These are phyloP conservation scores for Pilasporangium apinafurcum DNA, from an alignment of 352 stramenopile species.

Conservation along the genomic window DNA sequence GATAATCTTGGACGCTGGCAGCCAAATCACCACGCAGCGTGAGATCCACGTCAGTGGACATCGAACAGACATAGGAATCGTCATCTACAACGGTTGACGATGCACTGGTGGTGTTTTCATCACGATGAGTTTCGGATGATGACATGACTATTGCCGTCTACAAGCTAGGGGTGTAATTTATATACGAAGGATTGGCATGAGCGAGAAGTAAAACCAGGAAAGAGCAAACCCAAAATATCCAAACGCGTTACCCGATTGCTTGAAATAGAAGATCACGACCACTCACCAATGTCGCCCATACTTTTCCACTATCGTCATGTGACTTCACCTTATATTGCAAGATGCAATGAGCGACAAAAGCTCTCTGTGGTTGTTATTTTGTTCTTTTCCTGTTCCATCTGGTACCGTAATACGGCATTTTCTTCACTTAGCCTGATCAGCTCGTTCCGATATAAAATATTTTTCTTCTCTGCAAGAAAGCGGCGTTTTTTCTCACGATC, in stretches of 20 bases:
- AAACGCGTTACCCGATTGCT: too few relatives aligned
- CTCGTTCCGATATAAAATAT: conserved; percentile 70
- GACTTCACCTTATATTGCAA: conserved; percentile 17
- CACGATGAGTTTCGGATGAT: too few relatives aligned
- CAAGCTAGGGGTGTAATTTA: too few relatives aligned
- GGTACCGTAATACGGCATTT: conserved; percentile 39
- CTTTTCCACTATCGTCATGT: too few relatives aligned
- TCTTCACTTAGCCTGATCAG: conserved; percentile 46
- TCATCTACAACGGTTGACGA: too few relatives aligned
- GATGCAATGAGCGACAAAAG: conserved; percentile 15
- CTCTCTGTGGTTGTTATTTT: conserved; percentile 10
- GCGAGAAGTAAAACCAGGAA: too few relatives aligned
- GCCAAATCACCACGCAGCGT: conserved; percentile 18
- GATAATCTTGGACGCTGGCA: conserved; percentile 30
- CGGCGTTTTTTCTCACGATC: conserved; percentile 65
- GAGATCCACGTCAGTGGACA: conserved; percentile 29
- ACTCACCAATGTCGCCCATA: too few relatives aligned
- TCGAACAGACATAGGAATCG: conserved; percentile 24
- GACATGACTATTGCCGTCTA: too few relatives aligned
- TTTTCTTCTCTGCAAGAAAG: conserved; percentile 66
- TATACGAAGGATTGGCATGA: too few relatives aligned
- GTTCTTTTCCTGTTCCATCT: conserved; percentile 9
- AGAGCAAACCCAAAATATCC: too few relatives aligned
- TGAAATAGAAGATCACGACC: too few relatives aligned
- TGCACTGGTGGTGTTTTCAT: too few relatives aligned